A percentile compares a stretch with the other conserved stretches of the same genome.
Evolutionary conservation across 2,329 filamentous ascomycete species (phyloP).

Genomic region (Raffaelea arxii): DNA sequence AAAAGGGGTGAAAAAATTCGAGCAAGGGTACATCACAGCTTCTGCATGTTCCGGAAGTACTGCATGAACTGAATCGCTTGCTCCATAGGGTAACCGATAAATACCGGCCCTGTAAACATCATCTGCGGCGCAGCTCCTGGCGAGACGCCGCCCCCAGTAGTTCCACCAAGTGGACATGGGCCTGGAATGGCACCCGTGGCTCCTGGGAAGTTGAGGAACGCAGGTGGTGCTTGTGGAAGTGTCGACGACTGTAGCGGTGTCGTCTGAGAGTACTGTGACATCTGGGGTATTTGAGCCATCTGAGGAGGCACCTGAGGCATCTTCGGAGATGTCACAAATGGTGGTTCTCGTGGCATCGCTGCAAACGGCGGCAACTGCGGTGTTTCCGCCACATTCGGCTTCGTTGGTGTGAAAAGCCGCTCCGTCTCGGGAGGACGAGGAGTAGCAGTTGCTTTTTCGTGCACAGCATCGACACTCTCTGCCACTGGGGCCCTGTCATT

Average conservation of each 20-base stretch:
- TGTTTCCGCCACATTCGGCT: slow-evolving; percentile 3
- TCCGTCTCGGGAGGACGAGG: slow-evolving; percentile 5
- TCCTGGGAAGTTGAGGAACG: slow-evolving; percentile 39
- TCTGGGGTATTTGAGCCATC: not conserved
- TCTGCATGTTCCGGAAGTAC: slow-evolving; percentile 30
- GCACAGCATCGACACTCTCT: slow-evolving; percentile 9
- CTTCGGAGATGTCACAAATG: slow-evolving; percentile 6
- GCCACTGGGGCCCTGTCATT: not conserved
- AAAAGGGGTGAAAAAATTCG: too few species aligned
- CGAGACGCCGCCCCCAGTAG: too few species aligned
- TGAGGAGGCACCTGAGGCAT: not conserved
- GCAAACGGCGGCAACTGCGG: not conserved
- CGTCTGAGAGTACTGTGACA: slow-evolving; percentile 1
- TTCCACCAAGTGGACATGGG: too few species aligned
- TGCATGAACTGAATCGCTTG: slow-evolving; percentile 71
- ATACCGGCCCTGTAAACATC: slow-evolving; percentile 87
- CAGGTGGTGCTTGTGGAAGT: slow-evolving; percentile 21
- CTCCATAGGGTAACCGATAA: slow-evolving; percentile 82
- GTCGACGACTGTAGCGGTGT: slow-evolving; percentile 6
- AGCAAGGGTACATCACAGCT: not conserved
- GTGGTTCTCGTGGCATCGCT: slow-evolving; percentile 1
- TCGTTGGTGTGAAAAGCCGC: slow-evolving; percentile 13
- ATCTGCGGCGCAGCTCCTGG: too few species aligned
- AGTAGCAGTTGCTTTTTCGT: slow-evolving; percentile 4
- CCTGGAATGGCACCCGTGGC: too few species aligned